phyloP scores from a whole-genome alignment of 345 rosid species.

The Erucastrum elatum region DNA sequence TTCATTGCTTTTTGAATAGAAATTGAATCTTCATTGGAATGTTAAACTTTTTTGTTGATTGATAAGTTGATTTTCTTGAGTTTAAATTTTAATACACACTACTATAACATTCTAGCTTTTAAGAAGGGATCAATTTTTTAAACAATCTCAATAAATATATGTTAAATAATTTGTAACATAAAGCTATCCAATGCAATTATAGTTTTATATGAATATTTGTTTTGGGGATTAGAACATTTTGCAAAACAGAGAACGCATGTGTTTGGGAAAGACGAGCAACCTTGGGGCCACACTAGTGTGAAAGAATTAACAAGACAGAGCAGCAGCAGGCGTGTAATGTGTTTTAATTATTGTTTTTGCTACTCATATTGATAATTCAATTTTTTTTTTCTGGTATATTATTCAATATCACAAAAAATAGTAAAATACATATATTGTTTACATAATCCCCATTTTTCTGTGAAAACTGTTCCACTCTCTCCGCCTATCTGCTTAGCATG shows the following conservation, averaged over 20 bases:
- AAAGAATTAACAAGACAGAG: conserved; percentile 34
- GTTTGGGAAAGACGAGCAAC: conserved; percentile 31
- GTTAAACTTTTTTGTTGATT: background rate
- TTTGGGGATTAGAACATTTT: conserved; percentile 24
- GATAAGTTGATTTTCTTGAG: background rate
- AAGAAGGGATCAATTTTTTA: background rate
- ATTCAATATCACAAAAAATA: conserved; percentile 4
- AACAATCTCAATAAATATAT: background rate
- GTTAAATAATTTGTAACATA: background rate
- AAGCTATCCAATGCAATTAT: background rate
- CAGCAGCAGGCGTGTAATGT: conserved; percentile 35
- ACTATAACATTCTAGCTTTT: background rate
- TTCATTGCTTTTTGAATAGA: background rate
- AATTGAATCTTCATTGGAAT: background rate
- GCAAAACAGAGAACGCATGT: conserved; percentile 29
- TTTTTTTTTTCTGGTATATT: background rate
- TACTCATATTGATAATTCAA: background rate
- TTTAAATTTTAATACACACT: background rate
- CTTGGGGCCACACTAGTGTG: conserved; percentile 30
- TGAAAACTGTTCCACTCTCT: conserved; percentile 4
- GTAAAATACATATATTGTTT: background rate
- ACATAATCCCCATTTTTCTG: background rate
- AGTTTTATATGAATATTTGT: background rate
- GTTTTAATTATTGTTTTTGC: conserved; percentile 21
- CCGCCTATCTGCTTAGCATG: conserved; percentile 14